A percentile compares a stretch with the other conserved stretches of the same genome.
Conservation (phyloP, 2,329 filamentous ascomycete species). For the Penicillium sp. region DNA sequence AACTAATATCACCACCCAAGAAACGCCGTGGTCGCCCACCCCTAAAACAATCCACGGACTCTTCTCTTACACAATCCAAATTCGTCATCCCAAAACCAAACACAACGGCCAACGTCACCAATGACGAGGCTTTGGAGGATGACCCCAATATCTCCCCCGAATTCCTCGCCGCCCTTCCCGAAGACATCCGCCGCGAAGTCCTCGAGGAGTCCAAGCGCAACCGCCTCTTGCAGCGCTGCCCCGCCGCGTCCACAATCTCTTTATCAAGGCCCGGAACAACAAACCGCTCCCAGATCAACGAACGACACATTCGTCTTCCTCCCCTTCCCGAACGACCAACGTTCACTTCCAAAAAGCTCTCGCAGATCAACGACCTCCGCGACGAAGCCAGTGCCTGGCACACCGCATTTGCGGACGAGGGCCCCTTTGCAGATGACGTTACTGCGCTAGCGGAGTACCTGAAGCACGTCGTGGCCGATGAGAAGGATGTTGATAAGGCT, state of each 20-base stretch:
- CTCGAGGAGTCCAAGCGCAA: constrained; percentile 71
- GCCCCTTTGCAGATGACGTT: constrained; percentile 80
- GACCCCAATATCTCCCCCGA: constrained; percentile 62
- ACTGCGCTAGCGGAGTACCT: constrained; percentile 76
- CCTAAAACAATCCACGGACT: constrained; percentile 59
- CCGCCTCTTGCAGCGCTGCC: constrained; percentile 63
- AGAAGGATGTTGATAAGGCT: constrained; percentile 78
- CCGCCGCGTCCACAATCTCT: constrained; percentile 31
- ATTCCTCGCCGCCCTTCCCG: constrained; percentile 81
- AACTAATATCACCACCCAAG: constrained; percentile 69
- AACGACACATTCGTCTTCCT: constrained; percentile 46
- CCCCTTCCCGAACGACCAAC: constrained; percentile 60
- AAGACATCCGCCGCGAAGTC: constrained; percentile 78
- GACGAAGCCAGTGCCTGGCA: constrained; percentile 79
- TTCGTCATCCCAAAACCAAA: constrained; percentile 57
- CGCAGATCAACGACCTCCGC: constrained; percentile 67
- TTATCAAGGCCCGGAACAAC: constrained; percentile 7
- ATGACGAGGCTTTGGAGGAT: constrained; percentile 25
- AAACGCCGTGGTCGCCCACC: constrained; percentile 60
- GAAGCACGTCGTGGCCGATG: constrained; percentile 71
- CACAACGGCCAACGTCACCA: constrained; percentile 20
- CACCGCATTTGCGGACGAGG: constrained; percentile 70
- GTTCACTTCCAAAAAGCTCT: constrained; percentile 65
- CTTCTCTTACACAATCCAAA: constrained; percentile 73
- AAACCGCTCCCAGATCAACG: constrained; percentile 23